Evolutionary conservation across 768 basidiomycete species (phyloP).

Genomic region (Tephrocybe sp.): DNA sequence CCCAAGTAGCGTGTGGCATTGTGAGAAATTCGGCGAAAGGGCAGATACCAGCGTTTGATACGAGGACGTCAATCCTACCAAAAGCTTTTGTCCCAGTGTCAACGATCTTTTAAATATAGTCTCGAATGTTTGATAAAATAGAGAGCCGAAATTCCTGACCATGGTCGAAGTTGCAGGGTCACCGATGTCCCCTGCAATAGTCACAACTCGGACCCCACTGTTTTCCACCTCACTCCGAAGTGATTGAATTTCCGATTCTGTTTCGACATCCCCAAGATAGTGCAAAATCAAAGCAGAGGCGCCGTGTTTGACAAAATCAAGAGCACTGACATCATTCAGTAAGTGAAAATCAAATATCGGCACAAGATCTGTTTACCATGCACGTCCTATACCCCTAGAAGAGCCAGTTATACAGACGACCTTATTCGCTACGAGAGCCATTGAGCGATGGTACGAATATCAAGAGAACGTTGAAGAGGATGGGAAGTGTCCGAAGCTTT

Average conservation of each 20-base stretch:
- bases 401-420: conserved; percentile 72
- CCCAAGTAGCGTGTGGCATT: conserved; percentile 64
- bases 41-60: conserved; percentile 63
- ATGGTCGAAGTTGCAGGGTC: conserved; percentile 52
- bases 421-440: conserved; percentile 51
- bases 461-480: not conserved
- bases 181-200: conserved; percentile 67
- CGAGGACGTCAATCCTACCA: conserved; percentile 57
- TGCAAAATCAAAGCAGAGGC: conserved; percentile 66
- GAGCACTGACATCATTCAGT: conserved; percentile 32
- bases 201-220: conserved; percentile 38
- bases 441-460: conserved; percentile 13
- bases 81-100: conserved; percentile 57
- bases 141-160: conserved; percentile 30
- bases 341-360: not conserved
- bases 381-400: conserved; percentile 74
- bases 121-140: not conserved
- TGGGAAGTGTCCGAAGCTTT: too few relatives aligned
- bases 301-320: conserved; percentile 65
- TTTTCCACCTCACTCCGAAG: conserved; percentile 48
- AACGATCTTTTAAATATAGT: conserved; percentile 51
- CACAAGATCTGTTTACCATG: conserved; percentile 37
- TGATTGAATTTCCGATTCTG: conserved; percentile 45
- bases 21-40: conserved; percentile 76
- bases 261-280: conserved; percentile 60